Evolutionary conservation across 768 basidiomycete species (phyloP), one percentile per base, ranked within the genome.

Genomic region (Porphyrellus cyaneotinctus): DNA sequence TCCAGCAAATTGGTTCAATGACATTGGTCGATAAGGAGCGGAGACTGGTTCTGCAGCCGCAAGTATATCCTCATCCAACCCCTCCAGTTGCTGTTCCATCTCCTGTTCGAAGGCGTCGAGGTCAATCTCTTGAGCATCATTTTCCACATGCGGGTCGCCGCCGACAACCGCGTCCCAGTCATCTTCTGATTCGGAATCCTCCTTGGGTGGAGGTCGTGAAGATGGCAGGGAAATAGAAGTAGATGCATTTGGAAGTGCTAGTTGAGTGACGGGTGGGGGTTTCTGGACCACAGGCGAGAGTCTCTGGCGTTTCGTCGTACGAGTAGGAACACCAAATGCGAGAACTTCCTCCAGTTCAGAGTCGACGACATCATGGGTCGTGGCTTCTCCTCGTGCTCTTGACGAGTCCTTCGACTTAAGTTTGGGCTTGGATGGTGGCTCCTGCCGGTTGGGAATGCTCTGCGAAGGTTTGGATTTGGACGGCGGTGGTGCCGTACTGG

Each of bases 81-180:
- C 78, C 30, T 65, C 74, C 17, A 72, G 38, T 17, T 70, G 65
- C 41, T 57, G 54, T 52, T 72, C 68, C 65, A 72, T 72, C 52
- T 73, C 69, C 43, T 58, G 64, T 54, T 62, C 69, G 22, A 71
- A 71, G 44, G 61, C 69, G 23, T 71, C 68, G 4, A 70, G 60
- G 37, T 71, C 72, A 20, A 73, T 72, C 47, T 73, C 70, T 47
- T 68, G 61, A 3, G 64, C 52, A 26, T 64, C 70, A 23, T 65
- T 63, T 28, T 66, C 73, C 15, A 22, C 54, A 2, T 50, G 59
- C 6, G 67, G 52, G 28, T 67, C 58, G 20, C 50, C 56, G 23
- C 58, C 62, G 15, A 65, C 57, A 33, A 81, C 75, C 39, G 72
- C 68, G 51, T 83, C 80, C 82, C 81, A 84, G 17, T 78, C 79